phyloP scores from a whole-genome alignment of 345 rosid species.

The Lumnitzera littorea region DNA sequence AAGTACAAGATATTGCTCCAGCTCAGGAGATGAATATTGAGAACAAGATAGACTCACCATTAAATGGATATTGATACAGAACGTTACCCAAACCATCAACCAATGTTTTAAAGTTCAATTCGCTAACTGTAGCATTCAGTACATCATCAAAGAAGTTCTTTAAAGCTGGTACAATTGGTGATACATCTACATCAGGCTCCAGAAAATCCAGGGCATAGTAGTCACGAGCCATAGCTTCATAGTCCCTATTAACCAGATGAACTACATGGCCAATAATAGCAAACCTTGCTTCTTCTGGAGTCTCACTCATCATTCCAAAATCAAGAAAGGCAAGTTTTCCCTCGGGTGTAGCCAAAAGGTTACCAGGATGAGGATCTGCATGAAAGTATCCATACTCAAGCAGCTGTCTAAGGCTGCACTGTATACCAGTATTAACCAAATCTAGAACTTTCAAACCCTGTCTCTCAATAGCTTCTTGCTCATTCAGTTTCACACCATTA shows the following conservation, averaged over 20 bases:
- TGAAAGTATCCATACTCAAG: conserved; percentile 96
- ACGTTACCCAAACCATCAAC: conserved; percentile 95
- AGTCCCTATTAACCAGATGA: conserved; percentile 94
- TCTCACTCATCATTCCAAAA: conserved; percentile 99
- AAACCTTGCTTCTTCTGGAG: conserved; percentile 94
- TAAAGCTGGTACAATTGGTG: conserved; percentile 93
- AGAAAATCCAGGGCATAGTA: conserved; percentile 86
- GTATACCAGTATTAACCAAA: conserved; percentile 89
- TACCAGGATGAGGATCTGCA: conserved; percentile 99
- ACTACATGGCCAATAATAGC: conserved; percentile 82
- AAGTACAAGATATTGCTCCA: background rate
- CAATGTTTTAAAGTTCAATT: conserved; percentile 86
- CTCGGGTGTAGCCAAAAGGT: conserved; percentile 93
- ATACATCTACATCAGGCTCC: conserved; percentile 78
- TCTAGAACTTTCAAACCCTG: conserved; percentile 96
- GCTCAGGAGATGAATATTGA: no score
- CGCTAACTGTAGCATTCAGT: conserved; percentile 86
- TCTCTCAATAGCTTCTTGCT: conserved; percentile 80
- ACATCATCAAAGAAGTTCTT: conserved; percentile 92
- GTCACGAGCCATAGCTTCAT: conserved; percentile 97
- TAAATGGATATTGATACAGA: conserved; percentile 86
- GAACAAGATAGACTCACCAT: conserved; percentile 34
- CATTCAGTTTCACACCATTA: conserved; percentile 80
- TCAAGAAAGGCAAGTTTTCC: conserved; percentile 98
- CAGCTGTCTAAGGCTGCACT: conserved; percentile 91